Evolutionary conservation across 1,284 basidiomycete species (phyloP).

Genomic region (Paramarasmius palmivorus): DNA sequence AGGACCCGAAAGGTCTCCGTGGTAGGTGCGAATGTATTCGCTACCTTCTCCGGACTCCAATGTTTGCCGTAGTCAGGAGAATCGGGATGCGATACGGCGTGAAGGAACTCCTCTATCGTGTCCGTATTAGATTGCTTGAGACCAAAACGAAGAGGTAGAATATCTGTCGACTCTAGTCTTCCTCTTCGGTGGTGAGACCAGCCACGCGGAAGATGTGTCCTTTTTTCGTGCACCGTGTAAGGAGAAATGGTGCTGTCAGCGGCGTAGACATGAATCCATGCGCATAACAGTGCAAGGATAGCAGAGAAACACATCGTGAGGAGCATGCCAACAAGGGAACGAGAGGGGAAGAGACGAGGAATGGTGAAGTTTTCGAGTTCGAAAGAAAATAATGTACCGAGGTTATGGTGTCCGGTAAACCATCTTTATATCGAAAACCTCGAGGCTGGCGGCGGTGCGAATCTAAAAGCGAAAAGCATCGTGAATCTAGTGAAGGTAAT

Average conservation of each 20-base stretch:
- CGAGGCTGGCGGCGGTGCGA: too few species aligned
- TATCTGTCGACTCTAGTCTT: slow-evolving; percentile 28
- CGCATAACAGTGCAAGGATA: background rate
- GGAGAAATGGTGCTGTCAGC: slow-evolving; percentile 18
- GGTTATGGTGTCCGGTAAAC: too few species aligned
- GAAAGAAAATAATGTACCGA: too few species aligned
- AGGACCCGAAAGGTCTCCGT: slow-evolving; percentile 40
- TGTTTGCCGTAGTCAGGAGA: slow-evolving; percentile 35
- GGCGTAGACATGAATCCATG: slow-evolving; percentile 10
- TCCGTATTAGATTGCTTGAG: slow-evolving; percentile 45
- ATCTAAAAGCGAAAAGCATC: too few species aligned
- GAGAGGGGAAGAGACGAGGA: too few species aligned
- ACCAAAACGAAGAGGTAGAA: slow-evolving; percentile 45
- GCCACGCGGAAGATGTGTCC: slow-evolving; percentile 31
- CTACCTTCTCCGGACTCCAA: slow-evolving; percentile 28
- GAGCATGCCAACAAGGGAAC: too few species aligned
- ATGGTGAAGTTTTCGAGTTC: too few species aligned
- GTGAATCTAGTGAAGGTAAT: too few species aligned
- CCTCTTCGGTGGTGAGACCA: slow-evolving; percentile 31
- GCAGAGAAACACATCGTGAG: background rate
- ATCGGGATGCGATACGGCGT: slow-evolving; percentile 46
- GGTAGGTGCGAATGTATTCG: slow-evolving; percentile 33
- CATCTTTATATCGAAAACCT: too few species aligned
- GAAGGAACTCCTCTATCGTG: slow-evolving; percentile 39
- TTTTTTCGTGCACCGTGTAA: slow-evolving; percentile 36